Percentiles rank a stretch among this genome's conserved stretches.
Conservation (phyloP, 257 asterid species). For the Capsicum rhomboideum region DNA sequence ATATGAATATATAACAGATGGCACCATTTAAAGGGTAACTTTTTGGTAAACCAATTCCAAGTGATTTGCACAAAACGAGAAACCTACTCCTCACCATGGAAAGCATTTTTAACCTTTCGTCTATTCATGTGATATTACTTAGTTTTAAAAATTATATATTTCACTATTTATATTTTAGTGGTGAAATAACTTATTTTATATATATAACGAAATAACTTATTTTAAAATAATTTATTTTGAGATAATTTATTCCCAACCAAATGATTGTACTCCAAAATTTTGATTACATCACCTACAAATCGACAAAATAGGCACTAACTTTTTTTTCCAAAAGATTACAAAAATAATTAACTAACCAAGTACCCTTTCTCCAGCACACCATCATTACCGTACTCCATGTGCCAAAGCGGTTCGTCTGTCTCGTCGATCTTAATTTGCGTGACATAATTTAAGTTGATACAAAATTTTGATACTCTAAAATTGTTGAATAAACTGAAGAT, state of each 20-base stretch:
- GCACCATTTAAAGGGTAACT: neutral
- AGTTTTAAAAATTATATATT: too few species aligned
- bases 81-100: neutral
- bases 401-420: too few species aligned
- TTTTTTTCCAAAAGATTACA: neutral
- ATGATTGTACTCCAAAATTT: neutral
- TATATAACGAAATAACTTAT: too few species aligned
- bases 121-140: too few species aligned
- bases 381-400: neutral
- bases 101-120: neutral
- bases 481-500: too few species aligned
- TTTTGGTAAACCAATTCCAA: neutral
- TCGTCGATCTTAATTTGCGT: too few species aligned
- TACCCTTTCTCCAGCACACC: neutral
- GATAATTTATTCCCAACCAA: too few species aligned
- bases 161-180: too few species aligned
- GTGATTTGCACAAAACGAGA: neutral
- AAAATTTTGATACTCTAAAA: too few species aligned
- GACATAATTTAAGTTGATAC: too few species aligned
- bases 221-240: too few species aligned
- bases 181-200: too few species aligned
- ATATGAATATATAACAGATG: neutral
- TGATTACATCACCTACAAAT: constrained; percentile 2
- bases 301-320: constrained; percentile 10
- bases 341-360: neutral